Base-by-base conservation (phyloP, 163 green algal genomes). In the Scenedesmus sp. region DNA sequence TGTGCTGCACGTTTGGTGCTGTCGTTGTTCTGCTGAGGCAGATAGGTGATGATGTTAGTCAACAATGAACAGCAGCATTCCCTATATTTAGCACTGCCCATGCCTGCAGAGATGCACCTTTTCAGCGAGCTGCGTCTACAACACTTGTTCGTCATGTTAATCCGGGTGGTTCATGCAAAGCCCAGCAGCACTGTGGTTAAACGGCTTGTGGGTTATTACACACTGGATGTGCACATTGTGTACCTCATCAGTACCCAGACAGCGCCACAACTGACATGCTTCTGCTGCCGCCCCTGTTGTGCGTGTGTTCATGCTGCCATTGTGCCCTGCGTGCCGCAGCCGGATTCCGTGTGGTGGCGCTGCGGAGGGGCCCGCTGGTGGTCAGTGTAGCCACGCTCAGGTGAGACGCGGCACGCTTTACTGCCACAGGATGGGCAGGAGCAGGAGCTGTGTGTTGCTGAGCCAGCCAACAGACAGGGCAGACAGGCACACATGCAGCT, bases 321-420 rank as follows among this genome's bases (percentile, higher is more conserved):
- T 82, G 66, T 9, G 9, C 56, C 4, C 89, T n/a, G 34, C 16
- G 0, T 66, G 1, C 84, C 57, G 83, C 88, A 96, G 93, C 91
- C 86, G 93, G 91, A 46, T 96, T 96, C 79, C 70, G 90, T 5
- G 89, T 95, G 10, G 55, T 95, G 46, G 89, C 94, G 18, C 85
- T 97, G 57, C 93, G 94, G 54, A 94, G 93, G 86, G 74, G 85
- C 8, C 83, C 76, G 9, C 88, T 56, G 54, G 93, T 95, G 59
- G 92, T 96, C 57, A 94, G 84, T 10, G 95, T 93, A 0, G 94
- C 92, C n/a, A 95, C 92, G 15, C 57, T 97, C 10, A 94, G 94
- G 95, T 95, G 82, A 26, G 90, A 2, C 7, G 62, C 55, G 82
- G 67, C 59, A 66, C 8, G 59, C 15, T 18, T 54, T 60, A 81